A percentile compares a stretch with the other conserved stretches of the same genome.
These are phyloP conservation scores for Uronychia binucleata DNA, from an alignment of 73 alveolate genomes.

Conservation along the genomic window DNA sequence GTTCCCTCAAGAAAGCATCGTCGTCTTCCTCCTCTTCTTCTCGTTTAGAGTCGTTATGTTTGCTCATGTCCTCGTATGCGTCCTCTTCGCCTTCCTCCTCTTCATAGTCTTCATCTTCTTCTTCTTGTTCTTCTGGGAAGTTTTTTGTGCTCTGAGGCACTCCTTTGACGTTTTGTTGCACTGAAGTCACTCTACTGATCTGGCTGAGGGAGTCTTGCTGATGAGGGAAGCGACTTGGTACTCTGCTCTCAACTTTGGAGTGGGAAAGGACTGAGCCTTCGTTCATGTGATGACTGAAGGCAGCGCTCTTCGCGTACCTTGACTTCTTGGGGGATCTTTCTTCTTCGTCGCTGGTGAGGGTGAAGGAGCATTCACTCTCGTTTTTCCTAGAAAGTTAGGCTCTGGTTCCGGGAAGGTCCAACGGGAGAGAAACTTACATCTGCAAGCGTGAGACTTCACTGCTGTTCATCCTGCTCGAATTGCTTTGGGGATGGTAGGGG, in stretches of 20 bases:
- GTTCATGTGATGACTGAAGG: too few relatives aligned
- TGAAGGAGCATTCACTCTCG: constrained; percentile 54
- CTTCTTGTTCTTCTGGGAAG: constrained; percentile 7
- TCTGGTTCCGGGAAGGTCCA: neutral
- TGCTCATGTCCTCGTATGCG: neutral
- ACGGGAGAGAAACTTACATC: neutral
- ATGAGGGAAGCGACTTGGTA: neutral
- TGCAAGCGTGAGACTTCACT: neutral
- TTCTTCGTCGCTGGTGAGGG: constrained; percentile 49
- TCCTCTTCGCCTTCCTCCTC: constrained; percentile 6
- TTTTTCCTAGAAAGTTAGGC: neutral
- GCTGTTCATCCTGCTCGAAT: neutral
- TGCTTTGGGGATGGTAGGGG: neutral
- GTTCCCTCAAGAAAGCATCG: constrained; percentile 36
- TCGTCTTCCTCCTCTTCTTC: constrained; percentile 21
- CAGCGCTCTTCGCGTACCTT: too few relatives aligned
- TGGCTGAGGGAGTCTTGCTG: neutral
- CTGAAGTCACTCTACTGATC: too few relatives aligned
- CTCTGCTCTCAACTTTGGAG: neutral
- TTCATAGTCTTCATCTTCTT: constrained; percentile 26
- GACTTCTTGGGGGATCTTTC: neutral
- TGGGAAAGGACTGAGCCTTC: too few relatives aligned
- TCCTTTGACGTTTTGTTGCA: neutral
- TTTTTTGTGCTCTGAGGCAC: neutral
- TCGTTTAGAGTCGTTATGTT: neutral